Base-by-base conservation (phyloP, 2,329 filamentous ascomycete species). In the Fusarium decemcellulare region DNA sequence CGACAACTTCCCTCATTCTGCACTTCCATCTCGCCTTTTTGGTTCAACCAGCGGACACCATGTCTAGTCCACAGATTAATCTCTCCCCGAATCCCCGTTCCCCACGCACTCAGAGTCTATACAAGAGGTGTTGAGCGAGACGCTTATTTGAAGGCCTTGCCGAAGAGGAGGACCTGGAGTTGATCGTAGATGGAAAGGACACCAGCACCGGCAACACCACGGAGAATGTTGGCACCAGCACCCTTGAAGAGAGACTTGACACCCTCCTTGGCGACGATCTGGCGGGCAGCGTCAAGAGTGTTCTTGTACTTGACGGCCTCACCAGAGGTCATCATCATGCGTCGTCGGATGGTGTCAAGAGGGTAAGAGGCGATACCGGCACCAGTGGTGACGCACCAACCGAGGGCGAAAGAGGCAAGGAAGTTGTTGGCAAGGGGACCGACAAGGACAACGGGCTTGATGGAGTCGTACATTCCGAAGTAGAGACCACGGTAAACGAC, bases 401-500 rank as follows among this genome's bases (percentile, higher is more conserved):
- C 96, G 86, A 99, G 96, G 83, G 90, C 82, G 94, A 99, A 99
- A 77, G 96, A 99, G 85, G 96, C 96, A 81, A 99, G 88, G 95
- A 99, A 99, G 93, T 95, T 98, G 88, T 95, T 95, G 88, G 94
- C 91, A 79, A 99, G 94, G 84, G 83, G 72, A 84, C 96, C 96
- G 83, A 92, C 90, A 76, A 99, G 94, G 86, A 98, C 85, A 82
- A 98, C 93, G 79, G 96, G 96, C 94, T 99, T 99, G 91, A 99
- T 92, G 79, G 96, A 99, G 89, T 99, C 96, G 94, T 99, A 99
- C 93, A 99, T 93, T 84, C 96, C 96, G 93, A 99, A 99, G 95
- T 99, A 99, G 80, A 99, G 94, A 98, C 96, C 96, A 94, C 96
- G 96, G 94, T 99, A 99, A 88, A 99, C 96, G 81, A 99, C 86